These are phyloP conservation scores for Mycena rebaudengoi DNA, from an alignment of 768 basidiomycete species.

Conservation along the genomic window DNA sequence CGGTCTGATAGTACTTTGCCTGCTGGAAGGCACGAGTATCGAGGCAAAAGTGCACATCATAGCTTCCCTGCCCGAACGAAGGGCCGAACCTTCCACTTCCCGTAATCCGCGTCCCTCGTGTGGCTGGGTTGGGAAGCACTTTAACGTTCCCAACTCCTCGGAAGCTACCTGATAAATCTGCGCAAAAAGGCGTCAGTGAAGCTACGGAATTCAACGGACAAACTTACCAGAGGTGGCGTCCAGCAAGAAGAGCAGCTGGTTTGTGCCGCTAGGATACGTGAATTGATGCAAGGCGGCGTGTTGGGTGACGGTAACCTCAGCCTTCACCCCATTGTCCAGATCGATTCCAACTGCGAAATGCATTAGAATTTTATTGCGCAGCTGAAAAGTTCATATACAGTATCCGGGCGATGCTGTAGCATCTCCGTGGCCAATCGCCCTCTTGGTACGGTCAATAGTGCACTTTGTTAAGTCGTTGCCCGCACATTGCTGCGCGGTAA, in stretches of 20 bases:
- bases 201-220: not conserved
- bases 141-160: constrained; percentile 5
- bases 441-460: not conserved
- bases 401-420: constrained; percentile 23
- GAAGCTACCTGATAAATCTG: constrained; percentile 24
- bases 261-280: constrained; percentile 48
- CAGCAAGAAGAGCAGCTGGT: constrained; percentile 31
- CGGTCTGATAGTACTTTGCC: constrained; percentile 18
- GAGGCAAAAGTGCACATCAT: constrained; percentile 21
- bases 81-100: constrained; percentile 13
- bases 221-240: constrained; percentile 19
- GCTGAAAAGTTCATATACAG: too few species aligned
- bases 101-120: constrained; percentile 17
- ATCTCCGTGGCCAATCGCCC: constrained; percentile 17
- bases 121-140: constrained; percentile 12
- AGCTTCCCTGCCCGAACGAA: constrained; percentile 23
- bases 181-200: not conserved
- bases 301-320: constrained; percentile 54
- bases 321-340: constrained; percentile 50
- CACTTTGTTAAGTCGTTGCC: constrained; percentile 16
- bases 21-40: constrained; percentile 15
- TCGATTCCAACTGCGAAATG: constrained; percentile 23
- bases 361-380: too few species aligned
- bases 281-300: constrained; percentile 53
- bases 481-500: constrained; percentile 15